Conservation (phyloP, 1,284 basidiomycete genomes). For the Psilocybe mexicana region DNA sequence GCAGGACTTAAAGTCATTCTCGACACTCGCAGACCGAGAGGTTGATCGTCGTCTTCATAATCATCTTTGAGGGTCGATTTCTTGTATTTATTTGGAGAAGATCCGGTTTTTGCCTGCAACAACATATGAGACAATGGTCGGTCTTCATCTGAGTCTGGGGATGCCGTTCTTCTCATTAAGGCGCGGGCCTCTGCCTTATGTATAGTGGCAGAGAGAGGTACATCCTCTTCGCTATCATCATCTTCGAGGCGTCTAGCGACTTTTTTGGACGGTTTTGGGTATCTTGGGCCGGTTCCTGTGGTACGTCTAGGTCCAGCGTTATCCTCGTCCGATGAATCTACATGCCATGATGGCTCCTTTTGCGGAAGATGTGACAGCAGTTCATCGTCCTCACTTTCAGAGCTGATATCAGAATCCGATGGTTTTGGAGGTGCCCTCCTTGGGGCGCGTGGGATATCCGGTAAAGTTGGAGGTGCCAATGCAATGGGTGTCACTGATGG, state of each 20-base stretch:
- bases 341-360: slow-evolving; percentile 48
- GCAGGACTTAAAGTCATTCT: slow-evolving; percentile 25
- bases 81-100: not conserved
- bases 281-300: slow-evolving; percentile 55
- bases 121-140: slow-evolving; percentile 65
- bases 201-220: slow-evolving; percentile 70
- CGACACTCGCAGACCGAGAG: slow-evolving; percentile 66
- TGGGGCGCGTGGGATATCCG: slow-evolving; percentile 49
- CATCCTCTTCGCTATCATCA: slow-evolving; percentile 71
- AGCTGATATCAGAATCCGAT: slow-evolving; percentile 54
- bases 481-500: slow-evolving; percentile 34
- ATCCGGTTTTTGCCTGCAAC: slow-evolving; percentile 25
- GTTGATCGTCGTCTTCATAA: slow-evolving; percentile 67
- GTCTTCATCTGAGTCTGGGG: slow-evolving; percentile 68
- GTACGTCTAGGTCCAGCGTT: slow-evolving; percentile 49
- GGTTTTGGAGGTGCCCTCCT: slow-evolving; percentile 43
- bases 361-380: slow-evolving; percentile 21
- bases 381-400: slow-evolving; percentile 43
- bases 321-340: slow-evolving; percentile 63
- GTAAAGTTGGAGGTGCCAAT: slow-evolving; percentile 49
- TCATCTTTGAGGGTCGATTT: not conserved
- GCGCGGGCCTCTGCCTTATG: slow-evolving; percentile 47
- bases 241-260: slow-evolving; percentile 26
- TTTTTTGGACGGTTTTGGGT: slow-evolving; percentile 35
- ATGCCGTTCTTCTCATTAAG: slow-evolving; percentile 27